Percentiles rank a stretch among this genome's conserved stretches.
Evolutionary conservation across 2,329 filamentous ascomycete genomes (phyloP).

Genomic region (Drechslera avenae): DNA sequence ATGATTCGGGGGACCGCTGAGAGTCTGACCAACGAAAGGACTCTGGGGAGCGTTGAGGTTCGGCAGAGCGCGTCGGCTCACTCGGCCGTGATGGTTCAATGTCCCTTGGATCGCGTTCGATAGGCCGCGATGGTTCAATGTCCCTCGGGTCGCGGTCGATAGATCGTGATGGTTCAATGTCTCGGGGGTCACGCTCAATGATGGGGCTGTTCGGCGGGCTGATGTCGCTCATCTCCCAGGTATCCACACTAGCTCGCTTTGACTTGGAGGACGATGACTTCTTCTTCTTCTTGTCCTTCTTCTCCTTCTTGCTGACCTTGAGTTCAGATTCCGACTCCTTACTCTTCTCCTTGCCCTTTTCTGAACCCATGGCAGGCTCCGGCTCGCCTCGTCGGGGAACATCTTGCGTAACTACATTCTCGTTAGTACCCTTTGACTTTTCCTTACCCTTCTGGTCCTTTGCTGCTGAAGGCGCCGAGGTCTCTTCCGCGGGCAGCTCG

Average conservation of each 20-base stretch:
- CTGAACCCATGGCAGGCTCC: conserved; percentile 11
- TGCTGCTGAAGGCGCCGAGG: conserved; percentile 19
- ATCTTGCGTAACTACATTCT: conserved; percentile 26
- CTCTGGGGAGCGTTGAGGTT: too few relatives aligned
- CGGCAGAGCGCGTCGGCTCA: background rate
- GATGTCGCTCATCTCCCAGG: conserved; percentile 37
- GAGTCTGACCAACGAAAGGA: too few relatives aligned
- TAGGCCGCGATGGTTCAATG: background rate
- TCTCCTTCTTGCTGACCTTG: conserved; percentile 45
- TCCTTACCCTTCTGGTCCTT: conserved; percentile 38
- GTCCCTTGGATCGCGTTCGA: background rate
- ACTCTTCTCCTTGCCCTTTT: conserved; percentile 15
- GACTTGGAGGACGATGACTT: conserved; percentile 43
- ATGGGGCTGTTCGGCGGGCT: conserved; percentile 31
- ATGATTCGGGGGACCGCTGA: too few relatives aligned
- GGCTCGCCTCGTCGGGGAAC: conserved; percentile 15
- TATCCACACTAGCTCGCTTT: conserved; percentile 37
- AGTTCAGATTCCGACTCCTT: conserved; percentile 22
- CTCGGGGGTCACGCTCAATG: conserved; percentile 40
- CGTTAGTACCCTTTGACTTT: conserved; percentile 30
- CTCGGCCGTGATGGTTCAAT: conserved; percentile 1
- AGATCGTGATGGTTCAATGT: conserved; percentile 17
- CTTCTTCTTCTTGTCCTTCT: conserved; percentile 13
- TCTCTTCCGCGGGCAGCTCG: conserved; percentile 25
- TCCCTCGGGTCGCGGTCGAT: background rate